These are phyloP conservation scores for Crucibulum laeve DNA, from an alignment of 768 basidiomycete species.

Conservation along the genomic window DNA sequence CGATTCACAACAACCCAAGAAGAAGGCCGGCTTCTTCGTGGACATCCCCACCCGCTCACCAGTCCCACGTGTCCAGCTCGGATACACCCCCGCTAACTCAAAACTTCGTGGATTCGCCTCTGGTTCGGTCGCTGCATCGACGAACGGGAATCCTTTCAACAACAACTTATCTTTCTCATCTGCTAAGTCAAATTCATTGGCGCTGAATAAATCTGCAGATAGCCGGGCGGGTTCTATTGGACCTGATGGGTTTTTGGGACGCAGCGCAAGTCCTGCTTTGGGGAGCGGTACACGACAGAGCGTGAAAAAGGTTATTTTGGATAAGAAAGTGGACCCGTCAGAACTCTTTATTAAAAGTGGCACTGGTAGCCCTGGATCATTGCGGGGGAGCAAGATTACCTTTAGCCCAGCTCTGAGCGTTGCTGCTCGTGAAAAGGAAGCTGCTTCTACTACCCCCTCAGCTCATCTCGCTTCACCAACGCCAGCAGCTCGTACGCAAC, in stretches of 20 bases:
- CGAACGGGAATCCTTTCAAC: conserved; percentile 31
- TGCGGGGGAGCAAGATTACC: conserved; percentile 49
- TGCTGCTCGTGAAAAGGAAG: conserved; percentile 72
- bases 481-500: conserved; percentile 30
- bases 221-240: conserved; percentile 33
- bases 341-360: conserved; percentile 63
- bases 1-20: conserved; percentile 64
- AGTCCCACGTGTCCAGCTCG: conserved; percentile 57
- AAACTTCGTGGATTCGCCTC: conserved; percentile 70
- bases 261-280: conserved; percentile 57
- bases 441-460: conserved; percentile 25
- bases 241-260: conserved; percentile 60
- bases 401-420: conserved; percentile 76
- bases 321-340: conserved; percentile 75
- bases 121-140: conserved; percentile 36
- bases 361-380: conserved; percentile 39
- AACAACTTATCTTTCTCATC: conserved; percentile 43
- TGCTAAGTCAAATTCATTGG: conserved; percentile 53
- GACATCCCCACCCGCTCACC: conserved; percentile 73
- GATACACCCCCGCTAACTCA: conserved; percentile 63
- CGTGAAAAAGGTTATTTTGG: conserved; percentile 89
- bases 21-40: conserved; percentile 73
- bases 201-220: conserved; percentile 44
- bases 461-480: conserved; percentile 29
- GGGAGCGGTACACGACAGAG: conserved; percentile 73